Evolutionary conservation across 345 rosid genomes (phyloP), one percentile per base, ranked within the genome.

Genomic region (Rhodamnia rubescens): DNA sequence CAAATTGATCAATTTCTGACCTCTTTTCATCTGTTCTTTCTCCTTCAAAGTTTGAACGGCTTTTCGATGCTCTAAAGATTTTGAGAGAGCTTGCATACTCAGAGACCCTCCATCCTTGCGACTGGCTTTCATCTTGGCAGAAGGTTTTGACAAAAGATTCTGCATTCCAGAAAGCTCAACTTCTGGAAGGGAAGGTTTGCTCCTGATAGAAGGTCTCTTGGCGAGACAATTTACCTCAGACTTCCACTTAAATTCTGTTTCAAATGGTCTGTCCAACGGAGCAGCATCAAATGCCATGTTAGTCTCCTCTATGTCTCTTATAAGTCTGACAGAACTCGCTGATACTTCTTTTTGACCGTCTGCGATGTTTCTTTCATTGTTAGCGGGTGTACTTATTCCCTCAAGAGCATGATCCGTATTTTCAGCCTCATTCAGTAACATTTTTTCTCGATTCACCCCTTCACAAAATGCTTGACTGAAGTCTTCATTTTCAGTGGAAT

Each of bases 1-100:
- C 42, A 42, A 26, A 74, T 56, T 26, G 24, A 32, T 57, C 59
- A 83, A 75, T 59, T 53, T 85, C 82, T 85, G 88, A 88, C 87
- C 90, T 88, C 86, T 91, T 86, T 88, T 92, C 69, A 85, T 49
- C 13, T 88, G 88, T 54, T 82, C 89, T 52, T 90, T 90, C 85
- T 87, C 92, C 85, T 83, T 91, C 85, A 85, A 87, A 86, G 89
- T 64, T 74, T 57, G 85, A 55, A 83, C 80, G 11, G 83, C 90
- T 84, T 87, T 90, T 81, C 56, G 87, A 27, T 86, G 87, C 42
- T 90, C 92, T 8, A 84, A 49, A 83, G 87, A 86, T 64, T 90
- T 91, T 40, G 87, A 75, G 53, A 84, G 83, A 84, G 89, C 89
- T 88, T 83, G 87, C 86, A 86, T 84, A 85, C 88, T 88, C 53